These are phyloP conservation scores for Colletotrichum costaricense DNA, from an alignment of 2,329 filamentous ascomycete species.

Conservation along the genomic window DNA sequence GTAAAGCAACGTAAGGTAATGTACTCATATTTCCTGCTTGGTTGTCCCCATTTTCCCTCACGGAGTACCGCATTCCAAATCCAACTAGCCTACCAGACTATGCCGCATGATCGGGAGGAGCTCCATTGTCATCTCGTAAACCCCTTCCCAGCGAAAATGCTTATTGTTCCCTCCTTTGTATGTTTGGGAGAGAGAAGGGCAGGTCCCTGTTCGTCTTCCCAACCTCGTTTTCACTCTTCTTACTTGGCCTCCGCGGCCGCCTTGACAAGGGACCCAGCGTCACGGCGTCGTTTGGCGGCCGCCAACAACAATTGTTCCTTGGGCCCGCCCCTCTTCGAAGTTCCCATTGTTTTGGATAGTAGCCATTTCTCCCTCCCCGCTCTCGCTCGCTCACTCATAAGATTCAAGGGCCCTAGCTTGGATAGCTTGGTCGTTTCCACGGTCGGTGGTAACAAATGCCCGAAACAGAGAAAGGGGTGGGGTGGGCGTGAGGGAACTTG, in stretches of 20 bases:
- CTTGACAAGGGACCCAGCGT: slow-evolving; percentile 4
- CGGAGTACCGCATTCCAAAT: slow-evolving; percentile 7
- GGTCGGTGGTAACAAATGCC: neutral
- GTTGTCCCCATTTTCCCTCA: neutral
- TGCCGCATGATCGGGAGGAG: neutral
- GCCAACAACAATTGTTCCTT: neutral
- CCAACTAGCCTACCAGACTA: neutral
- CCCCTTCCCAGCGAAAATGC: slow-evolving; percentile 19
- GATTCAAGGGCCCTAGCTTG: neutral
- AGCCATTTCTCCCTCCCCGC: neutral
- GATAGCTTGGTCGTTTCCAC: neutral
- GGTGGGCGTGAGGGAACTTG: neutral
- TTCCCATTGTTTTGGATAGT: neutral
- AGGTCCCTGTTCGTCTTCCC: neutral
- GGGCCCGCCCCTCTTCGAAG: neutral
- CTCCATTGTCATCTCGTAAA: slow-evolving; percentile 27
- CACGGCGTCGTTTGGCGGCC: slow-evolving; percentile 1
- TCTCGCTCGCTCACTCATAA: neutral
- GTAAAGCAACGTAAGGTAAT: neutral
- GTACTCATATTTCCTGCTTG: neutral
- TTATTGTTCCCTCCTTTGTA: slow-evolving; percentile 21
- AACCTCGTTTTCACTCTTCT: neutral
- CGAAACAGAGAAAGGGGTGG: neutral
- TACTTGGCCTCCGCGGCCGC: neutral
- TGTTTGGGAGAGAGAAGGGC: neutral